These are phyloP conservation scores for Fusarium annulatum DNA, from an alignment of 2,329 filamentous ascomycete genomes.

Conservation along the genomic window DNA sequence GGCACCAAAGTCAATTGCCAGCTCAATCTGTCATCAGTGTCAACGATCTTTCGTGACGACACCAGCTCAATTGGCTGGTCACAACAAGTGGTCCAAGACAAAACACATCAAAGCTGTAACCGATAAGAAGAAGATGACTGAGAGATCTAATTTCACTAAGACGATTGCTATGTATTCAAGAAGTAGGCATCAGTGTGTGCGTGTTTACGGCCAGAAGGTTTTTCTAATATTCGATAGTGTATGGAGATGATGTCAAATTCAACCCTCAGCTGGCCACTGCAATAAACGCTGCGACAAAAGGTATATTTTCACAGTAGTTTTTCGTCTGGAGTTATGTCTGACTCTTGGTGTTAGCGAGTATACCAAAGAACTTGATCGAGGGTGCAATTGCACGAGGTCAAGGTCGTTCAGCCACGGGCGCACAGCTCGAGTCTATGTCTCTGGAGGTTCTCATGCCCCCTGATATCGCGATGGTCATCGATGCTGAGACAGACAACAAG, in stretches of 20 bases:
- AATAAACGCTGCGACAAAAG: constrained; percentile 82
- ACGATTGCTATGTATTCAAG: constrained; percentile 81
- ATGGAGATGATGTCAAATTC: constrained; percentile 76
- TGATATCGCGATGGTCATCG: constrained; percentile 82
- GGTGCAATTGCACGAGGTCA: constrained; percentile 88
- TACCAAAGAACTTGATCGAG: constrained; percentile 88
- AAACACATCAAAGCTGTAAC: constrained; percentile 92
- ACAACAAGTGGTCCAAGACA: constrained; percentile 97
- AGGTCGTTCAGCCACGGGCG: constrained; percentile 80
- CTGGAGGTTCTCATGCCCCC: constrained; percentile 85
- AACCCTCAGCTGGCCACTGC: constrained; percentile 82
- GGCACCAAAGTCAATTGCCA: constrained; percentile 16
- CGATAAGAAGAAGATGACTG: constrained; percentile 81
- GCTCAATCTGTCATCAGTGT: constrained; percentile 59
- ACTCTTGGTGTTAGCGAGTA: constrained; percentile 63
- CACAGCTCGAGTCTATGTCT: constrained; percentile 78
- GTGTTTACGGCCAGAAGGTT: background rate
- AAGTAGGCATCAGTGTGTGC: constrained; percentile 58
- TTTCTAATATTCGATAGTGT: constrained; percentile 63
- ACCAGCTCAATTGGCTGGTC: constrained; percentile 68
- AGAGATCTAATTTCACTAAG: constrained; percentile 75
- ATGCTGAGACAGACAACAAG: constrained; percentile 87
- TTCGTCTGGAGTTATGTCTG: background rate
- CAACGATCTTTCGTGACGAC: constrained; percentile 61
- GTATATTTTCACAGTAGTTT: constrained; percentile 50